Evolutionary conservation across 768 basidiomycete species (phyloP), one percentile per base, ranked within the genome.

Genomic region (Infundibulicybe gibba): DNA sequence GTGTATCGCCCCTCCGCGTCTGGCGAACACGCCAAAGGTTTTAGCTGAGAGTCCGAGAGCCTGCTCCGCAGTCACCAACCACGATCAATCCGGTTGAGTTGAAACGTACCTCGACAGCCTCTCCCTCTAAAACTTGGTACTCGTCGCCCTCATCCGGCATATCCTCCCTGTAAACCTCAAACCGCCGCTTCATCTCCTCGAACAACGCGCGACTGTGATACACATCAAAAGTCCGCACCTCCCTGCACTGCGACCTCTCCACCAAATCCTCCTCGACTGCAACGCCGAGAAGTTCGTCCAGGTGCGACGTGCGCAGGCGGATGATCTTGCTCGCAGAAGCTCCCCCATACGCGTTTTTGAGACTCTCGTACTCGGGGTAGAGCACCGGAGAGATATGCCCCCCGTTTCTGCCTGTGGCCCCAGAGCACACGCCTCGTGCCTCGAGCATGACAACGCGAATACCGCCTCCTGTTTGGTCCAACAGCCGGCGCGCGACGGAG

Each of bases 381-480:
- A 82, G 59, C 9, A 71, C 63, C 0, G 85, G 81, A 5, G 76
- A 76, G 32, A 85, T 74, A 53, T 88, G 86, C 0, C 87, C 85
- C 2, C 85, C 86, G 48, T 87, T 88, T 54, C 86, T 85, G 32
- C 79, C 87, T 0, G 86, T 87, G 6, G 87, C 87, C 1, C 87
- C 87, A 0, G 83, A 86, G 55, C 87, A 89, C 0, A 72, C 72
- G 10, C 87, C 86, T 45, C 92, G 67, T 3, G 91, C 92, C 54
- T 95, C 92, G 16, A 95, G 72, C 70, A 92, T 82, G 16, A 90
- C 77, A 2, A 94, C 61, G 32, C 67, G 64, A 12, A 78, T 49
- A n/a, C n/a, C n/a, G n/a, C n/a, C n/a, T n/a, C n/a, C n/a, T n/a
- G n/a, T n/a, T n/a, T n/a, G n/a, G n/a, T 71, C 66, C 13, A 89